phyloP scores from a whole-genome alignment of 805 yeast genomes.

The Yamadazyma tumulicola region DNA sequence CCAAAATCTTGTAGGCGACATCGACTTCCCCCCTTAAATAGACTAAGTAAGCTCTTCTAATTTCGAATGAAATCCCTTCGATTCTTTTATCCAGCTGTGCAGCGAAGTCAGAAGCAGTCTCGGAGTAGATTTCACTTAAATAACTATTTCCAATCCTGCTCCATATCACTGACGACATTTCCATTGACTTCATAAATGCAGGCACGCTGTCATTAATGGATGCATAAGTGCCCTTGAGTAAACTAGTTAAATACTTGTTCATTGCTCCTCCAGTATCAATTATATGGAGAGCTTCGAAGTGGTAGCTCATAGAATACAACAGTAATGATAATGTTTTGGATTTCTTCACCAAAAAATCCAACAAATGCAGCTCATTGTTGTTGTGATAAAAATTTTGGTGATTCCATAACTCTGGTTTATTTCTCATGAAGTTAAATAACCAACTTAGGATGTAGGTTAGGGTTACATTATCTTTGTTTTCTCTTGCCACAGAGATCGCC shows the following conservation, averaged over 20 bases:
- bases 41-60: constrained; percentile 36
- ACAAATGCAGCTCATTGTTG: constrained; percentile 58
- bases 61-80: constrained; percentile 36
- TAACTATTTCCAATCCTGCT: constrained; percentile 46
- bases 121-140: constrained; percentile 46
- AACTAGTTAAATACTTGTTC: constrained; percentile 48
- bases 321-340: constrained; percentile 47
- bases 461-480: constrained; percentile 71
- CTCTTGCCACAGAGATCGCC: constrained; percentile 84
- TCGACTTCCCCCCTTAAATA: constrained; percentile 41
- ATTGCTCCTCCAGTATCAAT: constrained; percentile 51
- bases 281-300: constrained; percentile 57
- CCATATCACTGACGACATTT: constrained; percentile 48
- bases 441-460: constrained; percentile 70
- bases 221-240: constrained; percentile 53
- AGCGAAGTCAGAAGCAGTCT: constrained; percentile 42
- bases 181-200: constrained; percentile 45
- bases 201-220: constrained; percentile 46
- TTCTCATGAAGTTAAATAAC: constrained; percentile 67
- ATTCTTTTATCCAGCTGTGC: constrained; percentile 22
- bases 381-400: constrained; percentile 43
- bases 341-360: constrained; percentile 56
- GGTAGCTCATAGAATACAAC: constrained; percentile 59
- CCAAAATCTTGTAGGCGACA: constrained; percentile 33
- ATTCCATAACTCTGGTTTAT: constrained; percentile 56